phyloP scores from a whole-genome alignment of 2,329 filamentous ascomycete species.

The Conoideocrella luteorostrata region DNA sequence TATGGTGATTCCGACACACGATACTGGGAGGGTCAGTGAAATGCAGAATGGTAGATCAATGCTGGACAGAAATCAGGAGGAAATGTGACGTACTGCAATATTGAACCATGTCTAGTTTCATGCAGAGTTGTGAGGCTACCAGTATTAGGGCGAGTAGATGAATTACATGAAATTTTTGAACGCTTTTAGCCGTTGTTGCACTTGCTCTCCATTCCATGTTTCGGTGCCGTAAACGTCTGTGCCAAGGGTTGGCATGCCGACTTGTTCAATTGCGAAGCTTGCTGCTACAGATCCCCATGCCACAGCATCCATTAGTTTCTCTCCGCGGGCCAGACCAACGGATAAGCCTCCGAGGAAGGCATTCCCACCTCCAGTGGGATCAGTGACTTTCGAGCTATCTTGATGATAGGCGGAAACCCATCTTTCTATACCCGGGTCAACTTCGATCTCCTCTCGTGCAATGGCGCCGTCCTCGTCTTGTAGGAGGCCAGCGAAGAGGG shows the following conservation, averaged over 20 bases:
- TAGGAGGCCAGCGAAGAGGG: conserved; percentile 52
- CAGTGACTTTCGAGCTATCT: conserved; percentile 55
- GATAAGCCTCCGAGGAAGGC: conserved; percentile 66
- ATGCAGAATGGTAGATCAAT: too few relatives aligned
- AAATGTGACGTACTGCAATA: background rate
- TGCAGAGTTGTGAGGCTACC: too few relatives aligned
- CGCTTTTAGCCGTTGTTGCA: conserved; percentile 45
- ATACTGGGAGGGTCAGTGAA: background rate
- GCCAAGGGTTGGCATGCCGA: conserved; percentile 65
- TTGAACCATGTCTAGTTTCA: too few relatives aligned
- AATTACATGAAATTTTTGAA: too few relatives aligned
- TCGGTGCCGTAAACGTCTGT: conserved; percentile 40
- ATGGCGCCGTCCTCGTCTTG: conserved; percentile 47
- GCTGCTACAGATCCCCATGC: conserved; percentile 76
- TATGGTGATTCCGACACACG: too few relatives aligned
- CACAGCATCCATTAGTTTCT: conserved; percentile 61
- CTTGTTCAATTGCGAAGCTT: conserved; percentile 90
- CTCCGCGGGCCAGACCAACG: conserved; percentile 53
- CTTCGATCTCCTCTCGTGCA: conserved; percentile 51
- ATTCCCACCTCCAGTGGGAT: conserved; percentile 92
- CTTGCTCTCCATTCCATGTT: conserved; percentile 54
- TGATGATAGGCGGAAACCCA: conserved; percentile 77
- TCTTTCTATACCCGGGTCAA: conserved; percentile 58
- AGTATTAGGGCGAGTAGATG: too few relatives aligned
- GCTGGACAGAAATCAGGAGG: too few relatives aligned